Conservation (phyloP, 2,329 filamentous ascomycete species). For the Chaetomium strumarium region DNA sequence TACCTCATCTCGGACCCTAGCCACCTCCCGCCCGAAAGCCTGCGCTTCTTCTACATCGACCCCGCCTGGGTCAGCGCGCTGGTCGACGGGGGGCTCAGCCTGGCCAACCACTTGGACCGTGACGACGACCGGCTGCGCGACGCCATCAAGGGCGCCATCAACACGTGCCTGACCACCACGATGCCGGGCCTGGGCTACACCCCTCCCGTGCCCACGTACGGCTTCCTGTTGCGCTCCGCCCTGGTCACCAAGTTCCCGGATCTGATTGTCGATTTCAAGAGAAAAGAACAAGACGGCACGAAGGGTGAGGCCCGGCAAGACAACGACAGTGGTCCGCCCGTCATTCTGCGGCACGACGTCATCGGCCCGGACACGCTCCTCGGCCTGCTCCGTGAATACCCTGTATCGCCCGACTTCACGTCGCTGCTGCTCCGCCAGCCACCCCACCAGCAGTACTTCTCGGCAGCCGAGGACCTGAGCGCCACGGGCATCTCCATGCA, state of each 20-base stretch:
- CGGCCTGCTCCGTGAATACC: constrained; percentile 22
- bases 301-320: constrained; percentile 26
- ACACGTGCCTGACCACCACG: constrained; percentile 27
- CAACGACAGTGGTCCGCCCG: no score
- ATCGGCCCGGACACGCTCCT: constrained; percentile 31
- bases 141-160: constrained; percentile 30
- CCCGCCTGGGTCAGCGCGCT: constrained; percentile 37
- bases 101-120: constrained; percentile 34
- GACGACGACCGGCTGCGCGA: constrained; percentile 26
- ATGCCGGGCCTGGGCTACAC: constrained; percentile 13
- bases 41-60: constrained; percentile 43
- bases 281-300: constrained; percentile 6
- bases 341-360: constrained; percentile 30
- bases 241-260: constrained; percentile 35
- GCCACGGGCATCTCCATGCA: constrained; percentile 13
- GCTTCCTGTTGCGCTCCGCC: constrained; percentile 35
- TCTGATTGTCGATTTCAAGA: constrained; percentile 25
- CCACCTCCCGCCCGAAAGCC: constrained; percentile 31
- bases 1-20: constrained; percentile 36
- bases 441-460: constrained; percentile 35
- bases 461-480: constrained; percentile 20
- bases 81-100: constrained; percentile 38
- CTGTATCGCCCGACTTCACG: no score
- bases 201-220: constrained; percentile 33
- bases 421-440: constrained; percentile 32